These are phyloP conservation scores for Ogataea henricii DNA, from an alignment of 805 yeast genomes.

Conservation along the genomic window DNA sequence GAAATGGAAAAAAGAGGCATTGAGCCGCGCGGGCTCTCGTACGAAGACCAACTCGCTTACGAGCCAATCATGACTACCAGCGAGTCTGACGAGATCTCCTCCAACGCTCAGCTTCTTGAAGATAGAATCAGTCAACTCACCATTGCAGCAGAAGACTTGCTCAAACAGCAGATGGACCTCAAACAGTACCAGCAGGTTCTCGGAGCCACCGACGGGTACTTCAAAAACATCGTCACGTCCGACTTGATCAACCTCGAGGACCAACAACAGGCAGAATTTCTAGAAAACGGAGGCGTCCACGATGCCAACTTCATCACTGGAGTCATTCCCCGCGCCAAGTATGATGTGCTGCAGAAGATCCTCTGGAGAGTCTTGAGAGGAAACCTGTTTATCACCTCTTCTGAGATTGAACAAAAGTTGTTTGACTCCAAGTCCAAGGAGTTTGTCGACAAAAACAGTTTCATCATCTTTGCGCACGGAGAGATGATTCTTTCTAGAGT, in stretches of 20 bases:
- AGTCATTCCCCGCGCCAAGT: constrained; percentile 71
- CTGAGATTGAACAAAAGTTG: constrained; percentile 69
- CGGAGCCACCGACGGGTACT: constrained; percentile 51
- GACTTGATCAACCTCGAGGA: constrained; percentile 33
- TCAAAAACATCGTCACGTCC: constrained; percentile 30
- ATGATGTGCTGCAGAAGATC: constrained; percentile 74
- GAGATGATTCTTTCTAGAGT: constrained; percentile 68
- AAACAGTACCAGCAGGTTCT: constrained; percentile 71
- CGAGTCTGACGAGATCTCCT: constrained; percentile 70
- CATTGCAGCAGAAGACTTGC: constrained; percentile 65
- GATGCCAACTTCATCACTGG: constrained; percentile 69
- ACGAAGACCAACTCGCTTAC: constrained; percentile 25
- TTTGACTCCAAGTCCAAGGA: constrained; percentile 61
- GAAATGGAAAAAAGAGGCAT: constrained; percentile 47
- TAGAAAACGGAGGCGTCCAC: constrained; percentile 41
- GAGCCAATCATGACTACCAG: constrained; percentile 29
- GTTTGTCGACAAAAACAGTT: constrained; percentile 71
- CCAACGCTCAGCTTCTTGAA: constrained; percentile 68
- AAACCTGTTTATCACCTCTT: constrained; percentile 75
- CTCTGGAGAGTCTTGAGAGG: constrained; percentile 94
- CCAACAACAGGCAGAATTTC: constrained; percentile 38
- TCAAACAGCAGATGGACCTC: constrained; percentile 61
- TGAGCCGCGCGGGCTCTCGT: constrained; percentile 22
- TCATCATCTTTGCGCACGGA: constrained; percentile 93
- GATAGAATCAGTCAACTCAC: constrained; percentile 71